phyloP scores from a whole-genome alignment of 345 rosid species.

The Euclidium syriacum region DNA sequence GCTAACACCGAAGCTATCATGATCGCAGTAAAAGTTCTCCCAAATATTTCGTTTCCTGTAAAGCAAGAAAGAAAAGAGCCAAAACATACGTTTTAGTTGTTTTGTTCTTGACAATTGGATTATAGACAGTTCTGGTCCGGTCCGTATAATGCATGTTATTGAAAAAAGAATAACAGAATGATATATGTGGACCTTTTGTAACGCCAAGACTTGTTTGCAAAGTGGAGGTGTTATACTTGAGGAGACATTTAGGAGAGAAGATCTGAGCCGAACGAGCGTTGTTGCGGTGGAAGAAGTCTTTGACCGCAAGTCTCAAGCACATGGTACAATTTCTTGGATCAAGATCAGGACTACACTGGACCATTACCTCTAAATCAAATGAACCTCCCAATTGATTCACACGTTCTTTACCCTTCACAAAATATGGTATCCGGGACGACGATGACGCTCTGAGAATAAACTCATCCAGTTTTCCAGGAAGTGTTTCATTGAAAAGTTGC shows the following conservation, averaged over 20 bases:
- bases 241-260: conserved; percentile 19
- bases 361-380: neutral
- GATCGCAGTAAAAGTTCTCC: neutral
- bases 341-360: conserved; percentile 22
- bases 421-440: neutral
- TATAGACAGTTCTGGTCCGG: neutral
- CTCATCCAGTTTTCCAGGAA: neutral
- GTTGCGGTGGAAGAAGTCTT: neutral
- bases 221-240: conserved; percentile 12
- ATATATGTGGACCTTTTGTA: neutral
- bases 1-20: neutral
- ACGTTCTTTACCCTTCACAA: neutral
- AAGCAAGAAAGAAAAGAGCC: neutral
- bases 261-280: neutral
- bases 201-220: conserved; percentile 2
- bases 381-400: conserved; percentile 9
- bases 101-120: no score
- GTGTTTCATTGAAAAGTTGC: neutral
- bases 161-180: no score
- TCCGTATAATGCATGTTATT: no score
- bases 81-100: neutral
- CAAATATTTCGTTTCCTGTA: neutral
- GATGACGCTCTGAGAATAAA: neutral
- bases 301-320: neutral
- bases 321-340: conserved; percentile 3